phyloP scores from a whole-genome alignment of 306 rosid species.

The Alnus glutinosa region DNA sequence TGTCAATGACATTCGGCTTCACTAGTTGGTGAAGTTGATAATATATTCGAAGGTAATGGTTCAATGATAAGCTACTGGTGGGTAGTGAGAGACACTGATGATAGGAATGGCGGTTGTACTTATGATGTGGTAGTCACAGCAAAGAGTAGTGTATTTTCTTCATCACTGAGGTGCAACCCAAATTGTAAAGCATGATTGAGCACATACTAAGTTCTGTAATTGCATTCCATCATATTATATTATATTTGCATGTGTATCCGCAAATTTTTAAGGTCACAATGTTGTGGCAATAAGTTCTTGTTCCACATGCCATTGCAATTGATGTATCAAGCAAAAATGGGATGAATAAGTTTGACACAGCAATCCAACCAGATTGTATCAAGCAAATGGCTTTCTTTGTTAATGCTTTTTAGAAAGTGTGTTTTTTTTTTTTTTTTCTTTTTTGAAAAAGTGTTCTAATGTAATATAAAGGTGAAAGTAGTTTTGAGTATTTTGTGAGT shows the following conservation, averaged over 20 bases:
- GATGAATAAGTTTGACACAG: neutral
- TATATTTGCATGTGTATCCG: neutral
- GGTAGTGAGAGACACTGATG: too few relatives aligned
- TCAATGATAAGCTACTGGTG: neutral
- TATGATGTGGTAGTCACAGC: neutral
- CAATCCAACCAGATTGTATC: neutral
- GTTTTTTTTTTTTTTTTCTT: too few relatives aligned
- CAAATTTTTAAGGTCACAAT: neutral
- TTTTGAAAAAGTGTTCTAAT: too few relatives aligned
- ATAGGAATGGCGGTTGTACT: neutral
- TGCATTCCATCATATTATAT: neutral
- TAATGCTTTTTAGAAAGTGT: too few relatives aligned
- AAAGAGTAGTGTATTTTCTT: neutral
- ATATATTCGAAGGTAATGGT: neutral
- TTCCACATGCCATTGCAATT: neutral
- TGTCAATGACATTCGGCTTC: neutral
- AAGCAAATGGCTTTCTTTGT: too few relatives aligned
- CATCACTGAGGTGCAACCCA: neutral
- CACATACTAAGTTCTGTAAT: neutral
- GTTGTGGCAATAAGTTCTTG: neutral
- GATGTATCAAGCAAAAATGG: neutral
- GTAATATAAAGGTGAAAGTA: too few relatives aligned
- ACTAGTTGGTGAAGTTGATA: neutral
- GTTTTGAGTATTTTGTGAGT: too few relatives aligned
- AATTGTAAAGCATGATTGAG: neutral